A percentile compares a stretch with the other conserved stretches of the same genome.
These are phyloP conservation scores for Phytophthora palmivora DNA, from an alignment of 352 stramenopile species.

Conservation along the genomic window DNA sequence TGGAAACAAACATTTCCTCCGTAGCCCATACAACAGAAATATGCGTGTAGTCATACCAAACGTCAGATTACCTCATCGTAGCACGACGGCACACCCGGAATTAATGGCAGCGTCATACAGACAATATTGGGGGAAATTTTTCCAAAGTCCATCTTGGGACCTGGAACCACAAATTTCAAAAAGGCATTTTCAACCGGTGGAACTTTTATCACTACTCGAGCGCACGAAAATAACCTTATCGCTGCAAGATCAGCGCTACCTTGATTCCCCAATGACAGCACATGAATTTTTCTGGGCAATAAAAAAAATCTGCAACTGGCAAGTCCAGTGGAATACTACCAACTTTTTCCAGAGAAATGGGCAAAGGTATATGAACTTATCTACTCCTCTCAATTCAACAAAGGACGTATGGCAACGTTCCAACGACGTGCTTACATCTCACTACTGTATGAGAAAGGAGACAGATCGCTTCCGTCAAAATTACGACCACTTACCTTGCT, in stretches of 20 bases:
- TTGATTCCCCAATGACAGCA: neutral
- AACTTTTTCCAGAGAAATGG: neutral
- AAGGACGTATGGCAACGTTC: conserved; percentile 17
- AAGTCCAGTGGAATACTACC: conserved; percentile 18
- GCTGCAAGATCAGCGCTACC: neutral
- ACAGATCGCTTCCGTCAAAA: neutral
- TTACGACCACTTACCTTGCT: conserved; percentile 18
- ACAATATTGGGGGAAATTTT: conserved; percentile 3
- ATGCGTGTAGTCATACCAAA: neutral
- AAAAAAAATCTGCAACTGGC: neutral
- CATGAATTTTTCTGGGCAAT: neutral
- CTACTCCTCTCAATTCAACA: conserved; percentile 7
- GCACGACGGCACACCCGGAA: neutral
- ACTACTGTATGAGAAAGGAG: conserved; percentile 15
- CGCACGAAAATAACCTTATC: neutral
- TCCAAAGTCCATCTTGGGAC: neutral
- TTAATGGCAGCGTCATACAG: conserved; percentile 11
- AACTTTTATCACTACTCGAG: neutral
- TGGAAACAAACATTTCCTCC: conserved; percentile 9
- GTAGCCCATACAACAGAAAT: neutral
- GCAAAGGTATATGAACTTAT: conserved; percentile 23
- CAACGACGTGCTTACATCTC: conserved; percentile 15
- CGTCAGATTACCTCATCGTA: neutral
- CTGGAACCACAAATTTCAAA: neutral
- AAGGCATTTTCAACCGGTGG: neutral